A percentile compares a stretch with the other conserved stretches of the same genome.
Conservation (phyloP, 495 filamentous ascomycete species). For the Rostrohypoxylon terebratum region DNA sequence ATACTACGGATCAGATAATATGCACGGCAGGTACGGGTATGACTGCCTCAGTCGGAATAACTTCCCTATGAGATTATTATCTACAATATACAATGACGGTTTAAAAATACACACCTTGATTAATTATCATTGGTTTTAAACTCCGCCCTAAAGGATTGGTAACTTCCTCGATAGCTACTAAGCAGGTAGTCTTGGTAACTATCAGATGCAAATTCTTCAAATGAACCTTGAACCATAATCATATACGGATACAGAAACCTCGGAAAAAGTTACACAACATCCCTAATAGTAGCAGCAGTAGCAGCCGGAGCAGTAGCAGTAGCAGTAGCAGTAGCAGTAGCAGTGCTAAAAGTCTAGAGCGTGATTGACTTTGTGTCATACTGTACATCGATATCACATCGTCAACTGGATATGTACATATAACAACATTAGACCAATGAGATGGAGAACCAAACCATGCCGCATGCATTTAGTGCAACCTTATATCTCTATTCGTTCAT, state of each 20-base stretch:
- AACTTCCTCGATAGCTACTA: neutral
- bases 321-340: neutral
- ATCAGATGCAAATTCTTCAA: constrained; percentile 9
- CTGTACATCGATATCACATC: constrained; percentile 31
- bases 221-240: neutral
- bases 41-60: neutral
- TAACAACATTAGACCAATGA: constrained; percentile 20
- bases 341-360: constrained; percentile 20
- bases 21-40: neutral
- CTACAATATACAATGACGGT: neutral
- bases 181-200: neutral
- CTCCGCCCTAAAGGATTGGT: neutral
- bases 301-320: no score
- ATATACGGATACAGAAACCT: neutral
- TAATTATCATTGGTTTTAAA: neutral
- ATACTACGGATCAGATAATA: neutral
- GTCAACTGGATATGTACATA: constrained; percentile 31
- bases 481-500: constrained; percentile 15
- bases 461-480: constrained; percentile 19
- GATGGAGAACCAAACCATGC: constrained; percentile 20
- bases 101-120: neutral
- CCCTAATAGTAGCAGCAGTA: neutral
- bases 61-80: neutral
- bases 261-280: constrained; percentile 25
- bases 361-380: constrained; percentile 24